A percentile compares a stretch with the other conserved stretches of the same genome.
Conservation (phyloP, 805 yeast species). For the Metschnikowia dekortorum region DNA sequence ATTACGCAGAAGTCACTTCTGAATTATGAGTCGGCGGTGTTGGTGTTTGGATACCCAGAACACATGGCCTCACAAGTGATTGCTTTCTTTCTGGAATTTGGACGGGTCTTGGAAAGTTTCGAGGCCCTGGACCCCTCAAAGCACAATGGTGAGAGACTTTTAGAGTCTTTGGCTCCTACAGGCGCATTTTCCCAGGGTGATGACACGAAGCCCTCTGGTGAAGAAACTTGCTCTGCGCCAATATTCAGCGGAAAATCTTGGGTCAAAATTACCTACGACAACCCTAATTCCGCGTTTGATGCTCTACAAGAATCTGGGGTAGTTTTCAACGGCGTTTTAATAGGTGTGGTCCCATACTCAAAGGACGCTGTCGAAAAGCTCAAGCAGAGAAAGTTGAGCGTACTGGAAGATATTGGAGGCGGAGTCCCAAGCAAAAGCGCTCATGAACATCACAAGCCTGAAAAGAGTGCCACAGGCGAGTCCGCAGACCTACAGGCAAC, state of each 20-base stretch:
- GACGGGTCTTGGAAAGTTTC: constrained; percentile 73
- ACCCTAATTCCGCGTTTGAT: constrained; percentile 68
- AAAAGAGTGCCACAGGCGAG: constrained; percentile 11
- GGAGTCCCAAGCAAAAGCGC: constrained; percentile 11
- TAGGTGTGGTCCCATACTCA: constrained; percentile 67
- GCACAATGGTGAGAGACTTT: constrained; percentile 5
- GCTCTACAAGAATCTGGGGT: constrained; percentile 83
- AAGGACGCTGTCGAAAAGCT: constrained; percentile 59
- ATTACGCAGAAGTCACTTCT: constrained; percentile 15
- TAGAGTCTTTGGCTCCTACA: constrained; percentile 8
- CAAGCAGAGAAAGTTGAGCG: constrained; percentile 39
- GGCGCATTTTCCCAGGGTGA: constrained; percentile 11
- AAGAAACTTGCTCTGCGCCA: constrained; percentile 35
- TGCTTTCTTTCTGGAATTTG: constrained; percentile 73
- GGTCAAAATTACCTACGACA: constrained; percentile 85
- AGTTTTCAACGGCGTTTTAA: constrained; percentile 59
- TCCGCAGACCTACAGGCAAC: constrained; percentile 16
- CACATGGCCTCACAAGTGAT: constrained; percentile 62
- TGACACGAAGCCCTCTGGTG: not conserved
- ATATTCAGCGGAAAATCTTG: constrained; percentile 83
- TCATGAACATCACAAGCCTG: constrained; percentile 9
- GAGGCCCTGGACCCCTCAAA: constrained; percentile 26
- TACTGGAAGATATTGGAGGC: constrained; percentile 48
- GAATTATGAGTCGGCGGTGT: constrained; percentile 57
- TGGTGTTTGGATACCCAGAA: constrained; percentile 89